A percentile compares a stretch with the other conserved stretches of the same genome.
These are phyloP conservation scores for Cadophora sp. DNA, from an alignment of 2,329 filamentous ascomycete species.

Conservation along the genomic window DNA sequence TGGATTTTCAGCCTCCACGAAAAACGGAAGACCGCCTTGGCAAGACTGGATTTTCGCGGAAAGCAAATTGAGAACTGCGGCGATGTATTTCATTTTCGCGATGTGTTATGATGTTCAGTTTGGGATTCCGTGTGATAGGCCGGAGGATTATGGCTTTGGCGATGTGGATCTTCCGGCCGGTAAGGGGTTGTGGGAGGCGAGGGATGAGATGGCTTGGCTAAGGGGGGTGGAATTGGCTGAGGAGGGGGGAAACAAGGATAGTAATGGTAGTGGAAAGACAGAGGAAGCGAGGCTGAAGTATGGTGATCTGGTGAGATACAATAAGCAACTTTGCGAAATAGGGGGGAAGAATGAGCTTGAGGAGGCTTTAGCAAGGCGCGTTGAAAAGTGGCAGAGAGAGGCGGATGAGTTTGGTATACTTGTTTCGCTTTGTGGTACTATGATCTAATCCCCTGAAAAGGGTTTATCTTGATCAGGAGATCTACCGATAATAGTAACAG, in stretches of 20 bases:
- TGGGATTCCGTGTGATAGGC: constrained; percentile 18
- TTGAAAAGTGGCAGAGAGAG: constrained; percentile 9
- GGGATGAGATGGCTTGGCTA: background rate
- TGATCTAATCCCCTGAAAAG: background rate
- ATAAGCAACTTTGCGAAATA: background rate
- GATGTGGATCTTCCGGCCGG: constrained; percentile 16
- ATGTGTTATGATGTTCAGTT: constrained; percentile 15
- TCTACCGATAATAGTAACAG: no score
- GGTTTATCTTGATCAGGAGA: background rate
- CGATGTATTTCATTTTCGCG: constrained; percentile 14
- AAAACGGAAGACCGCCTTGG: constrained; percentile 6
- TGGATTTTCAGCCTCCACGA: background rate
- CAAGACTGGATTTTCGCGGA: constrained; percentile 15
- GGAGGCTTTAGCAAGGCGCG: background rate
- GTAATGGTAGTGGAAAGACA: no score
- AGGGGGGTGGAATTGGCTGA: background rate
- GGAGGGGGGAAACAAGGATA: background rate
- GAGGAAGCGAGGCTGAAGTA: constrained; percentile 1
- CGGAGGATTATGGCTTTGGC: constrained; percentile 3
- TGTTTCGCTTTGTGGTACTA: constrained; percentile 13
- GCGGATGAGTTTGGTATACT: constrained; percentile 17
- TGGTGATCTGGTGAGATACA: constrained; percentile 5
- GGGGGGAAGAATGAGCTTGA: background rate
- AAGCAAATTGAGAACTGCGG: constrained; percentile 12
- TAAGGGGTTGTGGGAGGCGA: constrained; percentile 16